Conservation (phyloP, 768 basidiomycete species). For the Phylloporus sp. region DNA sequence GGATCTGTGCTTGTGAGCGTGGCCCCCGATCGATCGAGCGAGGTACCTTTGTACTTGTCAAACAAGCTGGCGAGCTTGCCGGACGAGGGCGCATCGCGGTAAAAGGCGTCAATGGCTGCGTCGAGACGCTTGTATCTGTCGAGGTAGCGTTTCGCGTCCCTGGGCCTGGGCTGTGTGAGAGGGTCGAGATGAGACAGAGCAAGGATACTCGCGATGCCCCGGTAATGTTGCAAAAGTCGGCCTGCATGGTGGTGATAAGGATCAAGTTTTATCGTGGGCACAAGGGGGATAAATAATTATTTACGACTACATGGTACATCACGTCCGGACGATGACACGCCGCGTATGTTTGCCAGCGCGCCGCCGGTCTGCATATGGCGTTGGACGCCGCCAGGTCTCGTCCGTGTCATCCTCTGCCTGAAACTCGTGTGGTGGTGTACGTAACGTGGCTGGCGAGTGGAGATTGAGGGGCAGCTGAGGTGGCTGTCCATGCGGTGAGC, state of each 20-base stretch:
- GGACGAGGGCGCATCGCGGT: conserved; percentile 43
- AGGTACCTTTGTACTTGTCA: conserved; percentile 67
- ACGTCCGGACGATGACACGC: conserved; percentile 56
- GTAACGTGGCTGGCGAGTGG: conserved; percentile 32
- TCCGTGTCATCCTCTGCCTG: conserved; percentile 50
- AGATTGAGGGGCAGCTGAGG: conserved; percentile 34
- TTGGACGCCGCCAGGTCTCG: conserved; percentile 69
- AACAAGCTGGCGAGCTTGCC: conserved; percentile 57
- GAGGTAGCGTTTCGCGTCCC: conserved; percentile 65
- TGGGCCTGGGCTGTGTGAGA: conserved; percentile 26
- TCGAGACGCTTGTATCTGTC: conserved; percentile 70
- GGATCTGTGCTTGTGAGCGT: conserved; percentile 12
- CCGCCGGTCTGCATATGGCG: conserved; percentile 69
- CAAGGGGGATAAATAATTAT: not conserved
- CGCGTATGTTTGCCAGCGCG: conserved; percentile 79
- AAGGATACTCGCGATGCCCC: conserved; percentile 55
- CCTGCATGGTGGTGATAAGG: conserved; percentile 34
- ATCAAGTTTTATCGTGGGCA: not conserved
- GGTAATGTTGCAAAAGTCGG: conserved; percentile 64
- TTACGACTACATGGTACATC: not conserved
- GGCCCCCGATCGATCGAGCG: no score
- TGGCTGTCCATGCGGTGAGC: conserved; percentile 31
- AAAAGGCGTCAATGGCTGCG: conserved; percentile 70
- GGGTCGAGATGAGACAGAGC: not conserved
- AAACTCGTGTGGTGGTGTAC: conserved; percentile 37